A percentile compares a stretch with the other conserved stretches of the same genome.
Evolutionary conservation across 805 yeast genomes (phyloP).

Genomic region (Yarrowia sp.): DNA sequence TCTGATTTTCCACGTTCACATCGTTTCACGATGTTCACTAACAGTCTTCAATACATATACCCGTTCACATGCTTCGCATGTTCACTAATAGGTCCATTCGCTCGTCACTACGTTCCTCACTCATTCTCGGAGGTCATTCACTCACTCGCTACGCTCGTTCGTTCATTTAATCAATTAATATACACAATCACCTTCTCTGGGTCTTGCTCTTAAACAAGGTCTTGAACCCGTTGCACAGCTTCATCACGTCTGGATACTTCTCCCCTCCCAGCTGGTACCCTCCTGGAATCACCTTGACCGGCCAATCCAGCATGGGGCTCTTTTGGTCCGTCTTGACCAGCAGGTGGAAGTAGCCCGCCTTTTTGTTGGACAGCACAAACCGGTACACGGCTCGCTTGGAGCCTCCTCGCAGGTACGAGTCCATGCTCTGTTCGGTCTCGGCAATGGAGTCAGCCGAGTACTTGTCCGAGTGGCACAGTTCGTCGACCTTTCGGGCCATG

Average conservation of each 20-base stretch:
- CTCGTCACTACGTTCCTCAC: not conserved
- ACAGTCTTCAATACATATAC: too few species aligned
- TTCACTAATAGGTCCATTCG: not conserved
- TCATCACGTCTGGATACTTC: constrained; percentile 86
- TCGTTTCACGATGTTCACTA: too few species aligned
- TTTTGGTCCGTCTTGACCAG: constrained; percentile 74
- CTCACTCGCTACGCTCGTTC: not conserved
- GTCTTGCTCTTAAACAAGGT: constrained; percentile 51
- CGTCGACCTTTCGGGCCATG: constrained; percentile 80
- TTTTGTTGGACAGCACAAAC: constrained; percentile 85
- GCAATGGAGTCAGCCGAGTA: constrained; percentile 79
- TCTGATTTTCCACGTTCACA: too few species aligned
- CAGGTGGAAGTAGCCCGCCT: constrained; percentile 92
- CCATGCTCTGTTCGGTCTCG: constrained; percentile 86
- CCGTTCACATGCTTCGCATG: too few species aligned
- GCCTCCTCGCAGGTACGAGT: constrained; percentile 87
- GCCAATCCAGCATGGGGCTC: constrained; percentile 73
- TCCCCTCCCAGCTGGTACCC: constrained; percentile 83
- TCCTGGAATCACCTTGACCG: constrained; percentile 85
- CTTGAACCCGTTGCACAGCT: constrained; percentile 95
- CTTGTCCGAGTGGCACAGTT: constrained; percentile 85
- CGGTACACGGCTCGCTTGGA: constrained; percentile 89
- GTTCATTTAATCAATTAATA: constrained; percentile 3
- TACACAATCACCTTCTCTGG: constrained; percentile 23
- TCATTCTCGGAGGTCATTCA: too few species aligned